phyloP scores from a whole-genome alignment of 2,329 filamentous ascomycete species.

The Drechslerella stenobrocha region DNA sequence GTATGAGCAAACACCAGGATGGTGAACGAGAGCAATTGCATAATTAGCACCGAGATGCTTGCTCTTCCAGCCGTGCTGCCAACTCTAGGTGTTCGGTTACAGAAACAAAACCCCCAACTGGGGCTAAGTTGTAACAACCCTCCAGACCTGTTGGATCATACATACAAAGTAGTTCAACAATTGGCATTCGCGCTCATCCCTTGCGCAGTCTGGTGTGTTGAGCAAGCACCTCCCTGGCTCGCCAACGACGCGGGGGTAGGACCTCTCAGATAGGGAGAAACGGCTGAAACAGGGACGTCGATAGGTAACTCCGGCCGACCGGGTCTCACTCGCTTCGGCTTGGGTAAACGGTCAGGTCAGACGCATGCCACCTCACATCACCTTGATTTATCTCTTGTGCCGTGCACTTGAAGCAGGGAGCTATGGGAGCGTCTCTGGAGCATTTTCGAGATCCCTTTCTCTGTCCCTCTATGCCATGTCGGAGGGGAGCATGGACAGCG shows the following conservation, averaged over 20 bases:
- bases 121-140: background rate
- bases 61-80: background rate
- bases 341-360: background rate
- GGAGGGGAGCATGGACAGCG: no score
- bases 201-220: background rate
- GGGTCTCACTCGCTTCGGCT: background rate
- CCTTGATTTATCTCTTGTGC: background rate
- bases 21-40: background rate
- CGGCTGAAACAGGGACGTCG: slow-evolving; percentile 7
- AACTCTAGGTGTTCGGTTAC: background rate
- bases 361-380: background rate
- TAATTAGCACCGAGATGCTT: background rate
- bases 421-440: no score
- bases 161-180: slow-evolving; percentile 1
- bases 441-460: no score
- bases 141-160: background rate
- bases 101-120: background rate
- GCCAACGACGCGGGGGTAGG: background rate
- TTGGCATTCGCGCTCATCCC: slow-evolving; percentile 4
- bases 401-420: background rate
- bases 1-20: slow-evolving; percentile 1
- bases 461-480: no score
- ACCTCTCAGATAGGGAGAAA: slow-evolving; percentile 1
- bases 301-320: slow-evolving; percentile 1
- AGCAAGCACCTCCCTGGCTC: background rate